A percentile compares a stretch with the other conserved stretches of the same genome.
phyloP scores from a whole-genome alignment of 108 stramenopile species.

The Aureococcus anophagefferens region DNA sequence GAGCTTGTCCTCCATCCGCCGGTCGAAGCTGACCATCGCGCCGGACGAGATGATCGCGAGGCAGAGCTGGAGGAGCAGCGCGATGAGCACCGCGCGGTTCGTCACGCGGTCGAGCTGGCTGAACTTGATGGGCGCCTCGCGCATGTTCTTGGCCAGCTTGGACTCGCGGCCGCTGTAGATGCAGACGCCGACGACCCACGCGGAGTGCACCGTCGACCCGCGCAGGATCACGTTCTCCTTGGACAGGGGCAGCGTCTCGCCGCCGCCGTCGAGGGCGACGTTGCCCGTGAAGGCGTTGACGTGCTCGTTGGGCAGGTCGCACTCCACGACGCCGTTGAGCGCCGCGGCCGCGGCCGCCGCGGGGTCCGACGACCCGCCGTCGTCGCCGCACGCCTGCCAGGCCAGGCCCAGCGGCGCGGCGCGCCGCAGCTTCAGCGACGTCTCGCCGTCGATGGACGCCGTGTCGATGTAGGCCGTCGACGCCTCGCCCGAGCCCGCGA shows the following conservation, averaged over 20 bases:
- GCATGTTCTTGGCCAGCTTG: constrained; percentile 82
- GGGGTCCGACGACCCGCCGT: not conserved
- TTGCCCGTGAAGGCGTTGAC: constrained; percentile 81
- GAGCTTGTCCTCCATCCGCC: not conserved
- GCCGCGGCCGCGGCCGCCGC: not conserved
- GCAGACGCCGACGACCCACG: constrained; percentile 89
- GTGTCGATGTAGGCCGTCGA: constrained; percentile 87
- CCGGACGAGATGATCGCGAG: not conserved
- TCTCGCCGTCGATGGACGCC: constrained; percentile 91
- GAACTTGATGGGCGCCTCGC: constrained; percentile 81
- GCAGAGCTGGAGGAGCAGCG: not conserved
- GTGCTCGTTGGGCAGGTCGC: constrained; percentile 1
- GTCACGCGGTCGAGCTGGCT: constrained; percentile 59
- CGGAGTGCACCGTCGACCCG: constrained; percentile 86
- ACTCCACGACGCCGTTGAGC: not conserved
- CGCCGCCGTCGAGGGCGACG: constrained; percentile 26
- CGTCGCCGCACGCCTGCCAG: too few species aligned
- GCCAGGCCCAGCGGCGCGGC: not conserved
- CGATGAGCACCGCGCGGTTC: not conserved
- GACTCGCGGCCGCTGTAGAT: constrained; percentile 90
- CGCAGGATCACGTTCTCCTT: constrained; percentile 79
- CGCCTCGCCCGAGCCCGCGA: constrained; percentile 63
- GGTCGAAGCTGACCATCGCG: not conserved
- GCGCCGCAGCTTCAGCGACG: constrained; percentile 71
- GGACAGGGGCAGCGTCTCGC: constrained; percentile 35